Conservation (phyloP, 441 rosid genomes). For the Macaranga tanarius region DNA sequence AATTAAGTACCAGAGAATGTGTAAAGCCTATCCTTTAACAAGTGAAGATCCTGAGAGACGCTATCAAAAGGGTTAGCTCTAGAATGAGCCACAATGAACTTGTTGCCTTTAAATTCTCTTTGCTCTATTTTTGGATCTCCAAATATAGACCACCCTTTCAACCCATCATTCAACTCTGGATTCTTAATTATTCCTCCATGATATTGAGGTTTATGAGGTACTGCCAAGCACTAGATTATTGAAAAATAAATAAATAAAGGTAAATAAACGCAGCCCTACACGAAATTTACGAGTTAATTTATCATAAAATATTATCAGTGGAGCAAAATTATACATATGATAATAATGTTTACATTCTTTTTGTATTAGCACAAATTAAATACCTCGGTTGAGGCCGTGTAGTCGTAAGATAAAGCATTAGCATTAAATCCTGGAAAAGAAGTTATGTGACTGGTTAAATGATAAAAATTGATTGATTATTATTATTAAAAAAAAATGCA, state of each 20-base stretch:
- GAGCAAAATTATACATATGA: no score
- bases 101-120: constrained; percentile 40
- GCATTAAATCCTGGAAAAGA: constrained; percentile 38
- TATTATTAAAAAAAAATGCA: background rate
- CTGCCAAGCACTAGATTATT: constrained; percentile 46
- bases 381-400: constrained; percentile 37
- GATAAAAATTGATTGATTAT: background rate
- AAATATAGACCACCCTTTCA: constrained; percentile 54
- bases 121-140: constrained; percentile 56
- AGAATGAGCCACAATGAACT: constrained; percentile 48
- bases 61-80: constrained; percentile 46
- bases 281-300: no score
- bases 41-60: constrained; percentile 49
- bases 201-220: constrained; percentile 61
- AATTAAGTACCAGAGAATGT: constrained; percentile 64
- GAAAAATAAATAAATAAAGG: background rate
- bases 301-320: no score
- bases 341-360: no score
- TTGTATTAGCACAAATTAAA: no score
- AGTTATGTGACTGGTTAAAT: background rate
- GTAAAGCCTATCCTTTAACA: constrained; percentile 45
- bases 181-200: constrained; percentile 67
- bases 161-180: constrained; percentile 57
- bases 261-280: no score
- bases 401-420: constrained; percentile 51